phyloP scores from a whole-genome alignment of 1,284 basidiomycete genomes.

The Cryptococcus depauperatus region DNA sequence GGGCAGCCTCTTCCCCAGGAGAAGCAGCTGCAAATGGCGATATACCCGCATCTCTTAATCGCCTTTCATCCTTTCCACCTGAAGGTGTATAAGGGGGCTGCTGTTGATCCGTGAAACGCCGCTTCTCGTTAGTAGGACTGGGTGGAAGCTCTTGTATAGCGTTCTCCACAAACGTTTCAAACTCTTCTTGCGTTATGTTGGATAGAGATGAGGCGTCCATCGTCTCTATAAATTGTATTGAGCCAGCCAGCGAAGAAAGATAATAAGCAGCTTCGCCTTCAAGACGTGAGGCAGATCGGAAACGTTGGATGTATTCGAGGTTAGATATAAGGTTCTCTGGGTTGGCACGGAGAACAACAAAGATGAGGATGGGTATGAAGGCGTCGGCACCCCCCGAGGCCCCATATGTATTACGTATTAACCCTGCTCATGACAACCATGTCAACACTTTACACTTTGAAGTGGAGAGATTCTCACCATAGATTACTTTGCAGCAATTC shows the following conservation, averaged over 20 bases:
- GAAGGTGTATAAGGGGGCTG: neutral
- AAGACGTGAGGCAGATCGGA: slow-evolving; percentile 79
- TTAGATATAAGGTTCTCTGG: slow-evolving; percentile 90
- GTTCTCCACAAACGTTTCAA: slow-evolving; percentile 68
- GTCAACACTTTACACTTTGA: slow-evolving; percentile 8
- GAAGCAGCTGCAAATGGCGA: slow-evolving; percentile 35
- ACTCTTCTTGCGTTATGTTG: slow-evolving; percentile 84
- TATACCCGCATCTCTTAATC: slow-evolving; percentile 16
- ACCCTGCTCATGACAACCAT: slow-evolving; percentile 49
- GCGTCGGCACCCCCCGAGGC: slow-evolving; percentile 70
- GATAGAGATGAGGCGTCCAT: slow-evolving; percentile 93
- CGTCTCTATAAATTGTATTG: slow-evolving; percentile 90
- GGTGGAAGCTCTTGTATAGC: slow-evolving; percentile 63
- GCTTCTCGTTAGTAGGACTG: slow-evolving; percentile 41
- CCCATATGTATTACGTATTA: slow-evolving; percentile 70
- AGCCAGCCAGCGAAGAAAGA: slow-evolving; percentile 83
- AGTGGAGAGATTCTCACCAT: slow-evolving; percentile 55
- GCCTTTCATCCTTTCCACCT: slow-evolving; percentile 6
- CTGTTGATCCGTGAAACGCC: neutral
- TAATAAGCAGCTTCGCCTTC: slow-evolving; percentile 97
- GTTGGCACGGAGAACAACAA: slow-evolving; percentile 85
- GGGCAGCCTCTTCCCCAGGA: slow-evolving; percentile 72
- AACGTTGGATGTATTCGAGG: slow-evolving; percentile 92
- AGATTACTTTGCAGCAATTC: slow-evolving; percentile 98
- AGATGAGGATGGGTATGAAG: slow-evolving; percentile 92